Evolutionary conservation across 805 yeast genomes (phyloP).

Genomic region (Wickerhamiella occidentalis): DNA sequence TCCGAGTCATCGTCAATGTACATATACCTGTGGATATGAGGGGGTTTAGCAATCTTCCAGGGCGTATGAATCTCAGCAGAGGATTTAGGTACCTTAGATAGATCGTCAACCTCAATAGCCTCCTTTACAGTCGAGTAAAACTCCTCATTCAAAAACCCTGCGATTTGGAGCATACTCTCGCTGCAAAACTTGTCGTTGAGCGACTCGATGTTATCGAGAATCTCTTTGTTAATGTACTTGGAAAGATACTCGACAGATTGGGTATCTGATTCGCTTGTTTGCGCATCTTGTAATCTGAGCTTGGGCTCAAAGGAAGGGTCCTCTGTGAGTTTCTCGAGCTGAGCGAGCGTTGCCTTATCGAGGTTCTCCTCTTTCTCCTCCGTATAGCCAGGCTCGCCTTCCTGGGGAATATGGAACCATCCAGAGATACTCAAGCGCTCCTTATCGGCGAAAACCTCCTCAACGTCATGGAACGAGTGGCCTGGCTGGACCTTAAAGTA

Average conservation of each 20-base stretch:
- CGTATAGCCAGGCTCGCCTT: constrained; percentile 74
- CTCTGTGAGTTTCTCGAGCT: constrained; percentile 62
- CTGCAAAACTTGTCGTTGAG: constrained; percentile 46
- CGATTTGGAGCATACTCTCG: constrained; percentile 58
- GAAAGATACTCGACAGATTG: constrained; percentile 40
- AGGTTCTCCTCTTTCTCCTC: constrained; percentile 62
- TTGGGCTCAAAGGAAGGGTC: constrained; percentile 78
- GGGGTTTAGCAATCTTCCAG: constrained; percentile 88
- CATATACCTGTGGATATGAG: constrained; percentile 80
- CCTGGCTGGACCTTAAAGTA: constrained; percentile 96
- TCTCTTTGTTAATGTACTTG: constrained; percentile 44
- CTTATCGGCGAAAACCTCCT: constrained; percentile 85
- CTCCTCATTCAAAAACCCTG: constrained; percentile 47
- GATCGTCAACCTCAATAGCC: constrained; percentile 43
- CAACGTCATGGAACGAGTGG: constrained; percentile 92
- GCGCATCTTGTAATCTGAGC: constrained; percentile 18
- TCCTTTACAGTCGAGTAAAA: constrained; percentile 38
- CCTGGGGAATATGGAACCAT: constrained; percentile 97
- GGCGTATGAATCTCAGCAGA: constrained; percentile 32
- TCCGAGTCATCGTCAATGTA: constrained; percentile 47
- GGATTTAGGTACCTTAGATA: constrained; percentile 17
- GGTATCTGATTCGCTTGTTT: constrained; percentile 12
- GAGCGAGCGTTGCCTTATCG: constrained; percentile 52
- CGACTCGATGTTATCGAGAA: constrained; percentile 33
- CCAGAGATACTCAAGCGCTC: constrained; percentile 92